Conservation (phyloP, 2,329 filamentous ascomycete genomes). For the Alternaria longipes region DNA sequence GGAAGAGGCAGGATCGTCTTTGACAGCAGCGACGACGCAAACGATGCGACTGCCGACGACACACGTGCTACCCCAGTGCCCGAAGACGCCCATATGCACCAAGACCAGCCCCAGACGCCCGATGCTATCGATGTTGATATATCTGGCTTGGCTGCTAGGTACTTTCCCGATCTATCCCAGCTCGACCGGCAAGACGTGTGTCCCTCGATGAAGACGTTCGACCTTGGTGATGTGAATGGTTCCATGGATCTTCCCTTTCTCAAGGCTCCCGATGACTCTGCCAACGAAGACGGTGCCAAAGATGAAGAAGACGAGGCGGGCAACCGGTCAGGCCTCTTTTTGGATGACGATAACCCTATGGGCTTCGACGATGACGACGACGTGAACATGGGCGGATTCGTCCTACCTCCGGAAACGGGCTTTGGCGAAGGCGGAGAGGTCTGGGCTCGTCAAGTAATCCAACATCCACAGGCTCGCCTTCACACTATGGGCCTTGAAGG, state of each 20-base stretch:
- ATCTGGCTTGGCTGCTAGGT: slow-evolving; percentile 74
- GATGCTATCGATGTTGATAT: slow-evolving; percentile 82
- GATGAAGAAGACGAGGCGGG: slow-evolving; percentile 59
- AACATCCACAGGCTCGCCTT: slow-evolving; percentile 85
- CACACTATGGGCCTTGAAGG: slow-evolving; percentile 70
- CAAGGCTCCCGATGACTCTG: slow-evolving; percentile 87
- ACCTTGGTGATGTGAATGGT: slow-evolving; percentile 84
- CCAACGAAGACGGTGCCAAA: slow-evolving; percentile 65
- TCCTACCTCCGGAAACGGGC: slow-evolving; percentile 72
- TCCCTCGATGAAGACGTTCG: slow-evolving; percentile 92
- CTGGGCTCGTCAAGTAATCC: slow-evolving; percentile 89
- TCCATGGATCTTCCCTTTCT: slow-evolving; percentile 91
- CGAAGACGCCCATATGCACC: slow-evolving; percentile 46
- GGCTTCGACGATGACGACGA: slow-evolving; percentile 77
- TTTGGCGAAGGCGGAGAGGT: slow-evolving; percentile 97
- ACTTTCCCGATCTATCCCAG: slow-evolving; percentile 81
- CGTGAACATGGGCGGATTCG: slow-evolving; percentile 68
- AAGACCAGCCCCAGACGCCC: slow-evolving; percentile 51
- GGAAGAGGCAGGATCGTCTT: slow-evolving; percentile 92
- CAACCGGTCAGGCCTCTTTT: slow-evolving; percentile 80
- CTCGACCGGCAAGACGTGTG: slow-evolving; percentile 92
- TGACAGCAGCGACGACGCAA: slow-evolving; percentile 90
- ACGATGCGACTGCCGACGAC: slow-evolving; percentile 61
- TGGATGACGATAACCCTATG: slow-evolving; percentile 84
- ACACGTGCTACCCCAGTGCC: slow-evolving; percentile 57